These are phyloP conservation scores for Tulasnella sp. DNA, from an alignment of 768 basidiomycete genomes.

Conservation along the genomic window DNA sequence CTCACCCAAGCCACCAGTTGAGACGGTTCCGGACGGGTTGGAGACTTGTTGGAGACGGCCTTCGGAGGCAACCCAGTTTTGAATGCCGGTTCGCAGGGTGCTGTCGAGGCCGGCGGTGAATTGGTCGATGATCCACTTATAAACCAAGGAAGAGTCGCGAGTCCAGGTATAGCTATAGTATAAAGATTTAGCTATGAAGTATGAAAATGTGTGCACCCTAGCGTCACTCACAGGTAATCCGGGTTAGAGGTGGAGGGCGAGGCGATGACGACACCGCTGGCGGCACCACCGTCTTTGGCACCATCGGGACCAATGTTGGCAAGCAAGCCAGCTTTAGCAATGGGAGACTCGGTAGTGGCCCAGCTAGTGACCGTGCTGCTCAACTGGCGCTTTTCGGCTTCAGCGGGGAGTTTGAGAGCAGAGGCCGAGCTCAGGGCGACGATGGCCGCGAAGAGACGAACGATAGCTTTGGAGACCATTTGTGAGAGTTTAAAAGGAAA, in stretches of 20 bases:
- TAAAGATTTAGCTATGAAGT: neutral
- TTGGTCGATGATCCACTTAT: constrained; percentile 32
- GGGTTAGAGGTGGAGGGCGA: constrained; percentile 27
- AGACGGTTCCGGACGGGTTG: constrained; percentile 59
- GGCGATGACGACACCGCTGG: constrained; percentile 37
- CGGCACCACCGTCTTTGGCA: too few species aligned
- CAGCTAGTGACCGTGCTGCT: too few species aligned
- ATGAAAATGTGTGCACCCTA: neutral
- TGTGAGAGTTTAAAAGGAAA: too few species aligned
- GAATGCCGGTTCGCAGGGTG: too few species aligned
- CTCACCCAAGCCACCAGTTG: too few species aligned
- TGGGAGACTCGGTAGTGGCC: too few species aligned
- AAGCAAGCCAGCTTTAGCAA: constrained; percentile 15
- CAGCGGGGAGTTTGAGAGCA: too few species aligned
- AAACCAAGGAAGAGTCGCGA: constrained; percentile 47
- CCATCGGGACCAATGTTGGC: constrained; percentile 17
- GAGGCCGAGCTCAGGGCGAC: too few species aligned
- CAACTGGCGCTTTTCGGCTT: too few species aligned
- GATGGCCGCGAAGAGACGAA: too few species aligned
- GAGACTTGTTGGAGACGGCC: constrained; percentile 46
- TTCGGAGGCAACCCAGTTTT: constrained; percentile 47
- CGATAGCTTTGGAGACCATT: too few species aligned
- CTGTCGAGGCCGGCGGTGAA: constrained; percentile 45
- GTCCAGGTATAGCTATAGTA: constrained; percentile 64
- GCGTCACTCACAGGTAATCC: constrained; percentile 16